A percentile compares a stretch with the other conserved stretches of the same genome.
Conservation (phyloP, 2,329 filamentous ascomycete genomes). For the Cryphonectria parasitica region DNA sequence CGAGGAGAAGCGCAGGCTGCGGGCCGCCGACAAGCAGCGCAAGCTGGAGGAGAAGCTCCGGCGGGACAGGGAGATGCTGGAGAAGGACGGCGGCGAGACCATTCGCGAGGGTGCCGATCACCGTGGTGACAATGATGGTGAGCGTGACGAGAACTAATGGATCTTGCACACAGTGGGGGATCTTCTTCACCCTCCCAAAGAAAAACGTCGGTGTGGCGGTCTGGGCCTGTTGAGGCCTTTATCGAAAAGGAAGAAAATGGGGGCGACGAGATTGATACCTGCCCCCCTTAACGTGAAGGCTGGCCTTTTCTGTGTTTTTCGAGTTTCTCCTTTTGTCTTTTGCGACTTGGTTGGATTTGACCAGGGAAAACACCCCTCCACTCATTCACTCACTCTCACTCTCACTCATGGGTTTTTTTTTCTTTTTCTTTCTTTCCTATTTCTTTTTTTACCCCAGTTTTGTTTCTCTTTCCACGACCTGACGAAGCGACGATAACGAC, state of each 20-base stretch:
- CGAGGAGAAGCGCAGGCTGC: slow-evolving; percentile 38
- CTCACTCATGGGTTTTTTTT: not conserved
- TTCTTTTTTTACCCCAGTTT: not conserved
- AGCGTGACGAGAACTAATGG: not conserved
- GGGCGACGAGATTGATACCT: slow-evolving; percentile 9
- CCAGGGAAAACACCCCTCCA: slow-evolving; percentile 4
- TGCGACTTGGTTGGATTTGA: not conserved
- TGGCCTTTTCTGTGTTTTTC: not conserved
- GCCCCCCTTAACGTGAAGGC: not conserved
- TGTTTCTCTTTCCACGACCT: slow-evolving; percentile 17
- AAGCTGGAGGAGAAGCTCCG: slow-evolving; percentile 26
- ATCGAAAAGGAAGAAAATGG: not conserved
- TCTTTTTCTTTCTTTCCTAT: not conserved
- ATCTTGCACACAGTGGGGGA: no score
- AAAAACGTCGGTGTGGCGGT: no score
- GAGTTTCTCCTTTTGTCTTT: not conserved
- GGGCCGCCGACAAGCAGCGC: slow-evolving; percentile 41
- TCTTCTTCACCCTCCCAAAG: no score
- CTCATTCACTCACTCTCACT: not conserved
- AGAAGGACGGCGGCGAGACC: slow-evolving; percentile 17
- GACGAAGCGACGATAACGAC: slow-evolving; percentile 29
- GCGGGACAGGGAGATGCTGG: slow-evolving; percentile 23
- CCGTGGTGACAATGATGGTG: not conserved
- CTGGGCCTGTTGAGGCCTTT: not conserved
- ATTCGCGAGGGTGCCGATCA: not conserved